A percentile compares a stretch with the other conserved stretches of the same genome.
These are phyloP conservation scores for Thermochaetoides thermophila DNA, from an alignment of 495 filamentous ascomycete species.

Conservation along the genomic window DNA sequence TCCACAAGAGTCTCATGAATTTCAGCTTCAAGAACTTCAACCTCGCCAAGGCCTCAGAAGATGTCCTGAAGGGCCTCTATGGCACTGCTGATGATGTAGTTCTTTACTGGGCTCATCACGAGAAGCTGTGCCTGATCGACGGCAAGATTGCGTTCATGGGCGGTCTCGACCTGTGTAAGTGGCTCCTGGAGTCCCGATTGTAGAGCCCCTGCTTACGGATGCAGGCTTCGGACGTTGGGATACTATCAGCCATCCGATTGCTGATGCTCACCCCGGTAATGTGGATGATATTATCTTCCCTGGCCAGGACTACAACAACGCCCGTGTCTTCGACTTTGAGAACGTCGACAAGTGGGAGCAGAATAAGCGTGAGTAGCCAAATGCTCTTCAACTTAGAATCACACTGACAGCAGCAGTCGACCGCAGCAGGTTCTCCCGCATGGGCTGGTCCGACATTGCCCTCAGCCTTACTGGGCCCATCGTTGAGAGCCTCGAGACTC, in stretches of 20 bases:
- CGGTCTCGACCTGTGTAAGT: slow-evolving; percentile 48
- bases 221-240: slow-evolving; percentile 47
- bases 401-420: slow-evolving; percentile 37
- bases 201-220: slow-evolving; percentile 6
- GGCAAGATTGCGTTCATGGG: slow-evolving; percentile 81
- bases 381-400: background rate
- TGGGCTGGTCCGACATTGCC: slow-evolving; percentile 90
- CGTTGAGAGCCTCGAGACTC: slow-evolving; percentile 58
- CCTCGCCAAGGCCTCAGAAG: slow-evolving; percentile 44
- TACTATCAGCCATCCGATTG: slow-evolving; percentile 59
- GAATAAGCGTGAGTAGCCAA: slow-evolving; percentile 45
- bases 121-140: slow-evolving; percentile 82
- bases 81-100: slow-evolving; percentile 65
- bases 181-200: background rate
- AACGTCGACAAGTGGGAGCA: slow-evolving; percentile 71
- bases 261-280: slow-evolving; percentile 72
- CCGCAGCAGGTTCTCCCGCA: slow-evolving; percentile 61
- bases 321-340: slow-evolving; percentile 71
- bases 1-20: slow-evolving; percentile 24
- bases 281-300: slow-evolving; percentile 64
- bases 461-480: slow-evolving; percentile 68
- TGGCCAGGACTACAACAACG: slow-evolving; percentile 93
- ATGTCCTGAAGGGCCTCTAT: slow-evolving; percentile 61
- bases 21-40: slow-evolving; percentile 31
- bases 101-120: slow-evolving; percentile 91